phyloP scores from a whole-genome alignment of 305 asterid species.

The Fraxinus sp. region DNA sequence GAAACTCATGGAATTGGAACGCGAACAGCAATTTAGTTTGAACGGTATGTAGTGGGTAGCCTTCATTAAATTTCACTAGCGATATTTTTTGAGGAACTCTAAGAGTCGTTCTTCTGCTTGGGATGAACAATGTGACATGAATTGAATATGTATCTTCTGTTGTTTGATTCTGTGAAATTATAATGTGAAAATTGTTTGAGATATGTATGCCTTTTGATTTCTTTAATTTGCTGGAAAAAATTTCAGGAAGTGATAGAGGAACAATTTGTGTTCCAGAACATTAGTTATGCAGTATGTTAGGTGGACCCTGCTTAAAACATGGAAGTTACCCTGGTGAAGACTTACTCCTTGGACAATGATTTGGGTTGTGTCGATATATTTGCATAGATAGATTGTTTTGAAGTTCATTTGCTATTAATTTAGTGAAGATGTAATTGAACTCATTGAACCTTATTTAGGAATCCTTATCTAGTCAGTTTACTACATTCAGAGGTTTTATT shows the following conservation, averaged over 20 bases:
- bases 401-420: background rate
- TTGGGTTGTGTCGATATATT: background rate
- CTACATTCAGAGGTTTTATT: background rate
- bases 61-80: background rate
- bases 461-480: background rate
- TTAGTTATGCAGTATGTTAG: background rate
- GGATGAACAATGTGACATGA: background rate
- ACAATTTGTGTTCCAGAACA: background rate
- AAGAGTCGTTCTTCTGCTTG: background rate
- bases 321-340: background rate
- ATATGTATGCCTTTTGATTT: background rate
- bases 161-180: background rate
- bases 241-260: background rate
- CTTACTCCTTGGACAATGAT: background rate
- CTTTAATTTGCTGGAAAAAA: background rate
- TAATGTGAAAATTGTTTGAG: background rate
- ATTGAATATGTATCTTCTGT: background rate
- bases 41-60: background rate
- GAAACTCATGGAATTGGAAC: background rate
- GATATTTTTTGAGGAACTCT: background rate
- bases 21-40: background rate
- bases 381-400: background rate
- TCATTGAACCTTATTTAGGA: background rate
- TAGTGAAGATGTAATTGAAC: background rate
- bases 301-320: background rate